Evolutionary conservation across 116 monocot genomes (phyloP), one percentile per base, ranked within the genome.

Genomic region (Iris pallida): DNA sequence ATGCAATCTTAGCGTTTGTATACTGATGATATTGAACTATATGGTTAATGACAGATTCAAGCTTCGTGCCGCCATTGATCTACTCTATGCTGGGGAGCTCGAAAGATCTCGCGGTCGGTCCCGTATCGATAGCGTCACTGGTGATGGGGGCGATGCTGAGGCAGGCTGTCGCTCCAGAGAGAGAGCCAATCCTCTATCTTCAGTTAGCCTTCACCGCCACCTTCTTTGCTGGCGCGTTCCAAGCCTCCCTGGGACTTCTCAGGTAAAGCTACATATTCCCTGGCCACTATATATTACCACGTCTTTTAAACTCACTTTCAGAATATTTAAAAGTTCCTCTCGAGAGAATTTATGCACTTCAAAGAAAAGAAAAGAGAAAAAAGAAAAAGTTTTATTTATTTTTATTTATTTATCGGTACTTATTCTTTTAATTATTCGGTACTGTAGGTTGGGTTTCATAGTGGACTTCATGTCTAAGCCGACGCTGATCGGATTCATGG

Each of bases 111-210:
- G 92, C 92, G 0, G 91, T 92, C 10, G 91, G 91, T 0, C 91
- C 91, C 0, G 88, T 88, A 7, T 92, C 91, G 5, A 88, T 92
- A 14, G 85, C 92, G 18, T 92, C 92, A 4, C 48, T 92, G 47
- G 92, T 92, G 7, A 92, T 92, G 92, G 92, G 88, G 4, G 85
- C 85, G 8, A 92, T 92, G 92, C 71, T 92, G 14, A 85, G 85
- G 48, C 85, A 88, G 40, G 55, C 15, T 5, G 85, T 88, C 1
- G 79, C 88, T 16, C 92, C 92, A 44, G 85, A 85, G 5, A 77
- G 75, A 11, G 80, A 92, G n/a, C 80, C 82, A 0, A 56, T 57
- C 18, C 73, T 92, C 12, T 88, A 92, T 60, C 79, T 92, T 8
- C 80, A 88, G 42, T 69, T 88, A 2, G 92, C 92, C 6, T 92